These are phyloP conservation scores for Cronartium ribicola DNA, from an alignment of 1,284 basidiomycete genomes.

Conservation along the genomic window DNA sequence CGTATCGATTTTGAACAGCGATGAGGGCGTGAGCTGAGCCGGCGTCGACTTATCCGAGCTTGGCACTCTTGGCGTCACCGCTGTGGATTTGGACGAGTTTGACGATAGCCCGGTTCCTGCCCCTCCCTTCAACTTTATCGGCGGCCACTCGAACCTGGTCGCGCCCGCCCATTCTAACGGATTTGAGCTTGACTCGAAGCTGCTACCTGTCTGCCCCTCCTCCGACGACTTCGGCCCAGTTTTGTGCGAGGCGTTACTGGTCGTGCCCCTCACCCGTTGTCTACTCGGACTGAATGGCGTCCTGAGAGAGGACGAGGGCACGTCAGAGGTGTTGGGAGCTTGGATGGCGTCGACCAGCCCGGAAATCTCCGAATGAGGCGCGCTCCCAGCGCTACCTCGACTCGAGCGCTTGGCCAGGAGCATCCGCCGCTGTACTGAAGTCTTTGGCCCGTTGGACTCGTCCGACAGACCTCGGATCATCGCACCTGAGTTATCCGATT, in stretches of 20 bases:
- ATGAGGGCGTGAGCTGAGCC: neutral
- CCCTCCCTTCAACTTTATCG: neutral
- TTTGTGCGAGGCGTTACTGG: neutral
- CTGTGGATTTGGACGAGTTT: neutral
- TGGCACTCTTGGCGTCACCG: neutral
- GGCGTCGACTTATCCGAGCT: neutral
- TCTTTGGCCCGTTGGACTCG: neutral
- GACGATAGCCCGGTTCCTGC: neutral
- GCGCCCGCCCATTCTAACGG: neutral
- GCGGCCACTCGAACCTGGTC: neutral
- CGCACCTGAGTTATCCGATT: conserved; percentile 10
- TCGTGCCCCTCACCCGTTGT: neutral
- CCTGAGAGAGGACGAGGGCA: neutral
- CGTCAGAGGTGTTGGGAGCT: neutral
- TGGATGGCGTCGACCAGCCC: conserved; percentile 27
- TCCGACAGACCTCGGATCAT: conserved; percentile 7
- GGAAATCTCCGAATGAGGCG: conserved; percentile 18
- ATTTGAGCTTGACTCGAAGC: conserved; percentile 7
- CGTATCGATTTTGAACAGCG: neutral
- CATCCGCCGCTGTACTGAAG: neutral
- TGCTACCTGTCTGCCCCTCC: conserved; percentile 5
- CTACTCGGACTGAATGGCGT: neutral
- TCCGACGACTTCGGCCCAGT: conserved; percentile 5
- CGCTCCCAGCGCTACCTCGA: conserved; percentile 10
- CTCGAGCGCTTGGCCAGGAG: neutral